Evolutionary conservation across 2,329 filamentous ascomycete species (phyloP), one percentile per base, ranked within the genome.

Genomic region (Cladosporium sp.): DNA sequence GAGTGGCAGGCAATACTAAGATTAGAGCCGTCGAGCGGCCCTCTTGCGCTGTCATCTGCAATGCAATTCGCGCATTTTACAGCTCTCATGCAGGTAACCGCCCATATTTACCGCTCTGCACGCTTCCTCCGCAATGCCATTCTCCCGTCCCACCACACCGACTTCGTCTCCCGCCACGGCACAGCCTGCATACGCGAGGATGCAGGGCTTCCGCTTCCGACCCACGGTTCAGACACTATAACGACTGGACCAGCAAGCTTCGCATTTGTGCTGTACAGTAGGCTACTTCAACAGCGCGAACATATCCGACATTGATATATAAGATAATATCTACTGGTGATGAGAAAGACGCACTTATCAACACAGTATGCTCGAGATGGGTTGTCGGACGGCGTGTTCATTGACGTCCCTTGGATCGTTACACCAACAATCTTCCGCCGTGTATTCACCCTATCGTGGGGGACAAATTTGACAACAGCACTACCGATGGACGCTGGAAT

Each of bases 131-230:
- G 18, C 29, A 14, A n/a, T 40, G 57, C 26, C 23, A 29, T 29
- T 11, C 2, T 28, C 26, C 18, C 46, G 58, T 61, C 58, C 58
- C 11, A 61, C 58, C 37, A 49, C 58, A 33, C 58, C 28, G 23
- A 40, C 55, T 37, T 23, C 14, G 29, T 23, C 40, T 49, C 18
- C 37, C 44, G 28, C 40, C 28, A n/a, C 31, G 28, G 29, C 29
- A 55, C 40, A 12, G 26, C 58, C 44, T 61, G 58, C 58, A 50
- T 61, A 33, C 58, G 58, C 35, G 37, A 29, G 58, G 40, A 61
- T 49, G 58, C 40, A 49, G 26, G 12, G 16, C 28, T 18, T 28
- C 57, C 57, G 57, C 37, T 46, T 60, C 57, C 40, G 40, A 23
- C 23, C 58, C 58, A 49, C 31, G 58, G 40, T 11, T 33, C 26